phyloP scores from a whole-genome alignment of 805 yeast genomes.

The Blastobotrys attinorum region DNA sequence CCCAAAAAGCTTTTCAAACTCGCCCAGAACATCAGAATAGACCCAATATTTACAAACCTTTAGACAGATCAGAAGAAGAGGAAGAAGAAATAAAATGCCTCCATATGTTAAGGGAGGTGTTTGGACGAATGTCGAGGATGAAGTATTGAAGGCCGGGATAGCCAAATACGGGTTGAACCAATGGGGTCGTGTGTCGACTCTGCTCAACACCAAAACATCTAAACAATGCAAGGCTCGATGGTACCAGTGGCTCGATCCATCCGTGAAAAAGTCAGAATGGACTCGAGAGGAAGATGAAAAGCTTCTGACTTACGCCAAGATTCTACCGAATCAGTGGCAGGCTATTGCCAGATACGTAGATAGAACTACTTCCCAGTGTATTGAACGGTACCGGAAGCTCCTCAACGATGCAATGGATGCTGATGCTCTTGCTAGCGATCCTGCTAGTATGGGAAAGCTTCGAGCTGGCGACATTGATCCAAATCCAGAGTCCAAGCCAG shows the following conservation, averaged over 20 bases:
- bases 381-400: constrained; percentile 72
- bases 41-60: too few relatives aligned
- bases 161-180: constrained; percentile 90
- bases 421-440: constrained; percentile 36
- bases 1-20: too few relatives aligned
- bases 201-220: constrained; percentile 78
- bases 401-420: constrained; percentile 43
- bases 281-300: constrained; percentile 66
- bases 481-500: constrained; percentile 69
- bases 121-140: constrained; percentile 83
- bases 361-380: constrained; percentile 79
- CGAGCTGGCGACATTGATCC: constrained; percentile 55
- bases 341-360: constrained; percentile 76
- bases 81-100: too few relatives aligned
- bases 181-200: constrained; percentile 88
- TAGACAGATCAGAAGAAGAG: too few relatives aligned
- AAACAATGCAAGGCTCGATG: constrained; percentile 90
- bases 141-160: constrained; percentile 82
- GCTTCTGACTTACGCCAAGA: constrained; percentile 54
- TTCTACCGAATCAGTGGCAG: constrained; percentile 91
- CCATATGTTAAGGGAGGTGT: constrained; percentile 87
- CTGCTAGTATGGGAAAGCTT: constrained; percentile 29
- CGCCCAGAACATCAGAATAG: too few relatives aligned
- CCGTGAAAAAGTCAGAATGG: constrained; percentile 60
- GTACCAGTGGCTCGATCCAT: constrained; percentile 81